Evolutionary conservation across 257 asterid genomes (phyloP).

Genomic region (Pogostemon cablin): DNA sequence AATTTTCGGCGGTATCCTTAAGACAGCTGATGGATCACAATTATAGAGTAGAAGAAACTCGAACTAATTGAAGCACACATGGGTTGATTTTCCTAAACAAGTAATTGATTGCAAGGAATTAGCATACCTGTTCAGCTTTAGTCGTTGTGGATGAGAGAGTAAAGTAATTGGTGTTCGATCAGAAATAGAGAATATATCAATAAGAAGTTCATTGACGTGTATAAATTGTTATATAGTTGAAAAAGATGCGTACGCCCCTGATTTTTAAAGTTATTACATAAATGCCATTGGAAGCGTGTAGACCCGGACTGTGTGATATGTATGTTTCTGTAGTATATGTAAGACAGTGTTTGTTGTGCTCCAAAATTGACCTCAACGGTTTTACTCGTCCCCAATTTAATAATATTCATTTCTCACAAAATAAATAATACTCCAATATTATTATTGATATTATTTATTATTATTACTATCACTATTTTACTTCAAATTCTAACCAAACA

Average conservation of each 20-base stretch:
- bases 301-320: conserved; percentile 10
- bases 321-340: not conserved
- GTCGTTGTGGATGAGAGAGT: conserved; percentile 11
- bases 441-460: too few species aligned
- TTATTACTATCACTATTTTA: too few species aligned
- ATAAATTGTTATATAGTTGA: conserved; percentile 25
- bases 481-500: too few species aligned
- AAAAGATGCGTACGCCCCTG: conserved; percentile 31
- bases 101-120: not conserved
- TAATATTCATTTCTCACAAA: too few species aligned
- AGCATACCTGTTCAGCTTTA: conserved; percentile 36
- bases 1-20: not conserved
- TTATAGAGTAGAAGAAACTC: not conserved
- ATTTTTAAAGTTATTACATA: conserved; percentile 15
- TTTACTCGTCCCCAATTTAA: too few species aligned
- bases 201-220: not conserved
- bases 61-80: not conserved
- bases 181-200: conserved; percentile 12
- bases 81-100: not conserved
- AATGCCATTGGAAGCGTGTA: conserved; percentile 47
- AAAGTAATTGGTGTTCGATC: not conserved
- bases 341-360: not conserved
- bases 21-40: conserved; percentile 13
- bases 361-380: not conserved
- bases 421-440: too few species aligned